Base-by-base conservation (phyloP, 2,329 filamentous ascomycete species). In the Ceratocystis variospora region DNA sequence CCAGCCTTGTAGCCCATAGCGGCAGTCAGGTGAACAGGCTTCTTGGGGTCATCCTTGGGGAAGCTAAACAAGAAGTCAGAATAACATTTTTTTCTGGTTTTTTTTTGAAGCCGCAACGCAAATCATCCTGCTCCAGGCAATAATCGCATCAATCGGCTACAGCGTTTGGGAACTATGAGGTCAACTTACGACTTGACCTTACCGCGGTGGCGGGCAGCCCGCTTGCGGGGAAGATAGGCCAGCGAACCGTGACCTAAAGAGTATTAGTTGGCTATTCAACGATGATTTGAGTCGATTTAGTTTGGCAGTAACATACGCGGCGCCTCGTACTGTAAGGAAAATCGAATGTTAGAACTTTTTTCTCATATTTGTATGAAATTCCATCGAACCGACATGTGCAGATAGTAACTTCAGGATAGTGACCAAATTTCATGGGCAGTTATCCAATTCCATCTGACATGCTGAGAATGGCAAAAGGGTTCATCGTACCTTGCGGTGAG, bases 11-110 rank as follows among this genome's bases (percentile, higher is more conserved):
- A 99, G 79, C 94, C 94, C 87, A 97, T 92, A 76, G 90, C 82
- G 76, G 94, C 94, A 71, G 94, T 99, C 76, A 99, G 87, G 86
- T 99, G 94, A 79, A 96, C 90, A 76, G 92, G 90, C 88, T 97
- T 96, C 89, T 97, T 97, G 77, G 91, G 83, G 85, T 99, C 92
- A 89, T 99, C 94, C 88, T 97, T 97, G 78, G 94, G 94, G 87
- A 99, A 99, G 81, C 90, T 95, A 48, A 65, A 61, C 25, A 8
- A 31, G 7, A 12, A 5, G 31, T 65, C 25, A 41, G 10, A 48
- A 59, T 5, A 4, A 28, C 28, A 28, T 28, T 28, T 28, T 28
- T 3, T 28, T 28, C 4, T 25, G 0, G 22, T 3, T 5, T 28
- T 5, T 28, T 28, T 28, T 28, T 4, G 28, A 28, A 28, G 2